A percentile compares a stretch with the other conserved stretches of the same genome.
Conservation (phyloP, 192 early-diverging fungal genomes). For the Linnemannia elongata region DNA sequence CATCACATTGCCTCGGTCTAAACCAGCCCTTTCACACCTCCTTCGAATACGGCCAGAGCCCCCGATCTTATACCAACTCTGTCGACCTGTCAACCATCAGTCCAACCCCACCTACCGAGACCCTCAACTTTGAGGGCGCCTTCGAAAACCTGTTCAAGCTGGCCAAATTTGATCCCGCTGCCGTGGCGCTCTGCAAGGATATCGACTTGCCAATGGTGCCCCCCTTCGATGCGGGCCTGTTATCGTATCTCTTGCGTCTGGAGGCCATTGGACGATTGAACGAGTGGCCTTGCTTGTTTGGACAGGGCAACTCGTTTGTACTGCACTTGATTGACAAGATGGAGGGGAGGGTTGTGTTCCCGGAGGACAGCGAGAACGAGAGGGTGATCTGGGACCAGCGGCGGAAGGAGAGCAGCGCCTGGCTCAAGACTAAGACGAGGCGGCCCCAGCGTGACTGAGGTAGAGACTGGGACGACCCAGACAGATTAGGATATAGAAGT, state of each 20-base stretch:
- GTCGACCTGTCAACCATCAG: background rate
- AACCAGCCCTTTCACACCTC: conserved; percentile 13
- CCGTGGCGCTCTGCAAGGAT: conserved; percentile 25
- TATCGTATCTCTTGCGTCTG: conserved; percentile 39
- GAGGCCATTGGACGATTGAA: conserved; percentile 20
- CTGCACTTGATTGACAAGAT: conserved; percentile 39
- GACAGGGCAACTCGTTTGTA: conserved; percentile 34
- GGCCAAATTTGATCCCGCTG: conserved; percentile 4
- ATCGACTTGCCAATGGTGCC: conserved; percentile 20
- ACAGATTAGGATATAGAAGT: too few species aligned
- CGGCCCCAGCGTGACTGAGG: background rate
- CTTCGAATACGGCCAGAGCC: conserved; percentile 16
- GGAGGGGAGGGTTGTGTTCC: background rate
- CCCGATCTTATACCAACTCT: background rate
- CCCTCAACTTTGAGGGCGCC: conserved; percentile 25
- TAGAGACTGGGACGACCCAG: background rate
- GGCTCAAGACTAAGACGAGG: conserved; percentile 7
- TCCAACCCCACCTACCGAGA: conserved; percentile 4
- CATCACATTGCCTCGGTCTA: conserved; percentile 30
- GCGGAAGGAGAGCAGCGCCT: conserved; percentile 17
- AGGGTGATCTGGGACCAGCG: conserved; percentile 40
- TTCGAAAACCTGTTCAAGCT: conserved; percentile 23
- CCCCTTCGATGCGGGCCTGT: conserved; percentile 25
- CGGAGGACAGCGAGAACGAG: conserved; percentile 23
- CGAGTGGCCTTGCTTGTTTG: conserved; percentile 51